Evolutionary conservation across 371 early-diverging fungal genomes (phyloP), one percentile per base, ranked within the genome.

Genomic region (Syncephalastrum contaminatum): DNA sequence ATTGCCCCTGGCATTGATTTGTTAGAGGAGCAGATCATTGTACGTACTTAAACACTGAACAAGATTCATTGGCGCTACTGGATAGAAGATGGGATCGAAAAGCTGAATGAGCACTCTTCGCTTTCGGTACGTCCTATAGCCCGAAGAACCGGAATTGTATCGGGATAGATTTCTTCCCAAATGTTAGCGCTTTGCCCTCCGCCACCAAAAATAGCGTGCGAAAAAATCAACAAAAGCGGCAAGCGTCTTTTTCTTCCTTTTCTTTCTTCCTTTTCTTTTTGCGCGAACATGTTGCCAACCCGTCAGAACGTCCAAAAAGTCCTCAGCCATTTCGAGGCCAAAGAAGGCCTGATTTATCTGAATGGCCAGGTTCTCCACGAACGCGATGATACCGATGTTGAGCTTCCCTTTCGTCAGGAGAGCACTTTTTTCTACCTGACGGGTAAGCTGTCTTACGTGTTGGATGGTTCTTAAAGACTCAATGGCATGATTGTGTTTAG

Each of bases 361-460:
- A 75, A 76, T 41, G 90, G 92, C 30, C 81, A 87, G 56, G 78
- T 82, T 18, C 68, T 80, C 41, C 63, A 70, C 40, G 78, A 84
- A 58, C 84, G 89, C 65, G 89, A 89, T 30, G 82, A 88, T 64
- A 88, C 90, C 16, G 92, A 91, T 65, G 83, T 83, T 43, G 88
- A 90, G 66, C 77, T 79, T 20, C 67, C 82, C 30, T 93, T 94
- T 77, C 84, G 91, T 66, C 95, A 95, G 68, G 93, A 94, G 69
- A 84, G 87, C 61, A 88, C 89, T 83, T 93, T 93, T 51, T 83
- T 78, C 60, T 88, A 88, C 56, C 70, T 87, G 36, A 86, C 88
- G 4, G 77, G 77, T 72, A 71, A 42, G 41, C 10, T 18, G 6
- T 20, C 14, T 30, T 24, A 18, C 5, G 6, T 48, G 5, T 22